Evolutionary conservation across 148 eudicot species (phyloP).

Genomic region (Vaccinium vitisidaea): DNA sequence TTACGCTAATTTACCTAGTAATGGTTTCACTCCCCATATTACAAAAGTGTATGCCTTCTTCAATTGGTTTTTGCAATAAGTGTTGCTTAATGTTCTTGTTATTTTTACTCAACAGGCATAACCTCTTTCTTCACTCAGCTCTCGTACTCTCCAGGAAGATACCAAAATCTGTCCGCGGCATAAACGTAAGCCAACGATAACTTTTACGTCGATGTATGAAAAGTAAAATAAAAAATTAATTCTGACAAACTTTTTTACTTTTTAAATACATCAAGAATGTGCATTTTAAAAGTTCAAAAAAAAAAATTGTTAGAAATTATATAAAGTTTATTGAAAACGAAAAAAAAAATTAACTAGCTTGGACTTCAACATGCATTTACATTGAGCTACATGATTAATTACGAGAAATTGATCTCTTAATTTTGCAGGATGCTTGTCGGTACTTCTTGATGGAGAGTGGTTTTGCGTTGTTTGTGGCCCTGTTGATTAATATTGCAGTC

Average conservation of each 20-base stretch:
- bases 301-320: no score
- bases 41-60: no score
- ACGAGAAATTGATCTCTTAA: not conserved
- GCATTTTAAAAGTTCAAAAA: no score
- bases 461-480: constrained; percentile 74
- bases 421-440: constrained; percentile 77
- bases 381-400: not conserved
- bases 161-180: not conserved
- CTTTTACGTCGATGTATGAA: constrained; percentile 21
- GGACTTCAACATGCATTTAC: no score
- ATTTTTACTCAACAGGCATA: constrained; percentile 30
- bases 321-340: not conserved
- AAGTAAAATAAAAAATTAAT: no score
- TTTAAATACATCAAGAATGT: no score
- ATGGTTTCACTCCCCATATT: no score
- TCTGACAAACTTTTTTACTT: no score
- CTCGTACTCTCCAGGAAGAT: constrained; percentile 2
- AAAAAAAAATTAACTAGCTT: no score
- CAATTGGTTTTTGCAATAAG: not conserved
- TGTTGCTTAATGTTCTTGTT: not conserved
- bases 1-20: no score
- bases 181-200: not conserved
- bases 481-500: constrained; percentile 71
- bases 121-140: constrained; percentile 34
- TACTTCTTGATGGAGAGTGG: constrained; percentile 89